These are phyloP conservation scores for Plasmodium adleri DNA, from an alignment of 169 alveolate species.

Conservation along the genomic window DNA sequence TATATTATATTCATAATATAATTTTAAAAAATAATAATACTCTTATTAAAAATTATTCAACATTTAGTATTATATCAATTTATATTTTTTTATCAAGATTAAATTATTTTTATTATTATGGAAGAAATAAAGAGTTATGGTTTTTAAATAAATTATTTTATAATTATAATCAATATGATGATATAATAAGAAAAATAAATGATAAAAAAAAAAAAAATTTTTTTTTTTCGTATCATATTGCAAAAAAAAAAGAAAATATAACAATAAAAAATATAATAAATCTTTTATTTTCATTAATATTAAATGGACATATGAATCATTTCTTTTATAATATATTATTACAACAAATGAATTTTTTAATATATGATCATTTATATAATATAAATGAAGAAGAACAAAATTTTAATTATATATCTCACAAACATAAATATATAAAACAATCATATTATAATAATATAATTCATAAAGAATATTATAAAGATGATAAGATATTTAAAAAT, in stretches of 20 bases:
- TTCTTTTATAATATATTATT: slow-evolving; percentile 2
- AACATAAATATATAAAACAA: neutral
- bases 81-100: slow-evolving; percentile 36
- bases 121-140: slow-evolving; percentile 9
- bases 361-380: neutral
- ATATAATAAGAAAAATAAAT: slow-evolving; percentile 1
- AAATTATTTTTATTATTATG: slow-evolving; percentile 30
- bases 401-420: neutral
- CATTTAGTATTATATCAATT: slow-evolving; percentile 47
- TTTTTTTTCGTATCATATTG: slow-evolving; percentile 7
- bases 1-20: neutral
- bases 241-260: slow-evolving; percentile 1
- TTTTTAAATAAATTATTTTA: slow-evolving; percentile 15
- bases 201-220: neutral
- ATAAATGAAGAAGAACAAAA: neutral
- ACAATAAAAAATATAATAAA: slow-evolving; percentile 21
- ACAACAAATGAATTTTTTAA: neutral
- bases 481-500: slow-evolving; percentile 10
- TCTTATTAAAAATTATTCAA: slow-evolving; percentile 9
- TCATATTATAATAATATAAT: neutral
- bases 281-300: slow-evolving; percentile 25
- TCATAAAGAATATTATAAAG: neutral
- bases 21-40: neutral
- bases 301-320: neutral
- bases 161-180: neutral